Evolutionary conservation across 148 eudicot genomes (phyloP).

Genomic region (Diospyros kaki): DNA sequence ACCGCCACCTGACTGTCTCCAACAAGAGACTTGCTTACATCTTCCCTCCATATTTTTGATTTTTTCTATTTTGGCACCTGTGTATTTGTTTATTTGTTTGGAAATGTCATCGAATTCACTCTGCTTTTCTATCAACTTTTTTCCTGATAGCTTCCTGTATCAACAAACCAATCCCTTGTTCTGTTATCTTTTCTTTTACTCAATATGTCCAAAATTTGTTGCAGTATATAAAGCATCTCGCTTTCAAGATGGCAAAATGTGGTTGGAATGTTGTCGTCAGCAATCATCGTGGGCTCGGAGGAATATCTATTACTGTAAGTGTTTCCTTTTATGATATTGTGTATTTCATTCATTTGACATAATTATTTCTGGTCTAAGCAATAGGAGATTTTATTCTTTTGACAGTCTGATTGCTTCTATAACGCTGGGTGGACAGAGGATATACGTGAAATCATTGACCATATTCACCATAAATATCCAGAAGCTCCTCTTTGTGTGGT

Average conservation of each 20-base stretch:
- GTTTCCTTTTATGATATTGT: not conserved
- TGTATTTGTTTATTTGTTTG: not conserved
- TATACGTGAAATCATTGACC: constrained; percentile 52
- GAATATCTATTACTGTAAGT: constrained; percentile 91
- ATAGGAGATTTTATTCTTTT: not conserved
- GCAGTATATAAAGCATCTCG: constrained; percentile 84
- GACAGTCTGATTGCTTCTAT: constrained; percentile 86
- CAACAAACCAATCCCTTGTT: not conserved
- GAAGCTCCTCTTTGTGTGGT: constrained; percentile 71
- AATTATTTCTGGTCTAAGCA: not conserved
- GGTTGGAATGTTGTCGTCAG: constrained; percentile 89
- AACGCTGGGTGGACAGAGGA: constrained; percentile 91
- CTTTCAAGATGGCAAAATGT: constrained; percentile 61
- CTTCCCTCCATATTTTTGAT: not conserved
- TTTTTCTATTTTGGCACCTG: not conserved
- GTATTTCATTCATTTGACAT: not conserved
- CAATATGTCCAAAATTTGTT: constrained; percentile 7
- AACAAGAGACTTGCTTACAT: not conserved
- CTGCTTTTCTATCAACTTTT: not conserved
- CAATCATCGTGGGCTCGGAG: constrained; percentile 98
- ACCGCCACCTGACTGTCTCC: not conserved
- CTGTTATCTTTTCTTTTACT: constrained; percentile 2
- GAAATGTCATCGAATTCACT: not conserved
- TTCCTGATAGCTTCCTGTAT: not conserved
- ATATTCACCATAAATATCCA: constrained; percentile 58